Base-by-base conservation (phyloP, 1,139 yeast species). In the Candida dubliniensis region DNA sequence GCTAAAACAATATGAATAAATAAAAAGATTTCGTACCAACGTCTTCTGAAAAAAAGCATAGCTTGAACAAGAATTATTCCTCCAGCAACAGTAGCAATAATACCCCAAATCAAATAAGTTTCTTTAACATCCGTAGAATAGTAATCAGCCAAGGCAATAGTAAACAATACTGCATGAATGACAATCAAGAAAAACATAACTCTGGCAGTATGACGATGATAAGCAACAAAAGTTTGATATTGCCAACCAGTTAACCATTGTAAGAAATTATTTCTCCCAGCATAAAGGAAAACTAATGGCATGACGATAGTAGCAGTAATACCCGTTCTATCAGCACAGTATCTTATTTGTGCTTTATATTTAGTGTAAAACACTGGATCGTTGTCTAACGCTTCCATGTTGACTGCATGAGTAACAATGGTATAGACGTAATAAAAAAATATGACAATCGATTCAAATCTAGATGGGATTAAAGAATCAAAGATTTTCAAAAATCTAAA, bases 1-100 rank as follows among this genome's bases (percentile, higher is more conserved):
- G 79, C 80, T 49, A 75, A 48, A 0, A 62, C 38, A 8, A 76
- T 73, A 49, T 76, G 81, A 27, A 63, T 31, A 2, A 64, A 45
- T 43, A 76, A 59, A 50, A 76, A 76, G 2, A 65, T 40, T 49
- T 76, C 81, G 48, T 76, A 76, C 65, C 67, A 67, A 30, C 49
- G 58, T 48, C 75, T 61, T 55, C 81, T 67, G 38, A 76, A 64
- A 32, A 50, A 55, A 33, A 71, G 57, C 44, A 76, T 50, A 4
- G 76, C 73, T 53, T 66, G 79, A 35, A 58, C 54, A 57, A 61
- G 56, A 34, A 70, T 61, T 1, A 76, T 35, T 10, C 66, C 55
- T 9, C 70, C 69, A 15, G 74, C 54, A 33, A 71, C 58, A 2
- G 66, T 56, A 2, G 66, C 71, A 12, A 65, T 43, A 10, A 52